phyloP scores from a whole-genome alignment of 768 basidiomycete species.

The Dendrothele bispora region DNA sequence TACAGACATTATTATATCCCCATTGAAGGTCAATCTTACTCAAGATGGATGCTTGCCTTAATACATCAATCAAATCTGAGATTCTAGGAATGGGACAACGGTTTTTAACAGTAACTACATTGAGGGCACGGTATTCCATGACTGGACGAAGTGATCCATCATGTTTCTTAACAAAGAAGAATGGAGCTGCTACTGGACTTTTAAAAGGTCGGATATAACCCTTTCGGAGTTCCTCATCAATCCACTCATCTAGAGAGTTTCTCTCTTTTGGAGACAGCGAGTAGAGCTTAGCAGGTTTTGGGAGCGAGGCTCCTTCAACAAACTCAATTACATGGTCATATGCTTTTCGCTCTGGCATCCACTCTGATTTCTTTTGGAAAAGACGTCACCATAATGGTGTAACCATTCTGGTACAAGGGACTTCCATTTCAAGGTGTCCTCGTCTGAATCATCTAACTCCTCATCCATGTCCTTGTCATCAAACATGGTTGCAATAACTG shows the following conservation, averaged over 20 bases:
- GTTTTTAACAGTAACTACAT: no score
- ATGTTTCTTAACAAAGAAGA: no score
- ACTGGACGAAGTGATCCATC: no score
- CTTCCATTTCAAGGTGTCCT: slow-evolving; percentile 6
- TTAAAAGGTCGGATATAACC: slow-evolving; percentile 26
- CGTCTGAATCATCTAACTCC: not conserved
- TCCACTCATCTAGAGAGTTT: slow-evolving; percentile 5
- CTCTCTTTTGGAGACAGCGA: slow-evolving; percentile 26
- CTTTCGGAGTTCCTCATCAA: not conserved
- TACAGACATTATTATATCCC: no score
- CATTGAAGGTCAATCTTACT: no score
- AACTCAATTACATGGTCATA: slow-evolving; percentile 32
- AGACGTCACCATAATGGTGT: slow-evolving; percentile 21
- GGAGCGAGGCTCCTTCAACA: slow-evolving; percentile 21
- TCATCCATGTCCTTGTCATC: slow-evolving; percentile 5
- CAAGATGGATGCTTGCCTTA: no score
- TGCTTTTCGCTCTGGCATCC: slow-evolving; percentile 21
- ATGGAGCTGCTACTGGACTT: no score
- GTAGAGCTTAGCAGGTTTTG: slow-evolving; percentile 26
- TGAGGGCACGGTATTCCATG: no score
- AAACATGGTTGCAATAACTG: not conserved
- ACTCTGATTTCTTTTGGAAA: slow-evolving; percentile 22
- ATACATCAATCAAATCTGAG: no score
- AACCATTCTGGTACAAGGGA: slow-evolving; percentile 18
- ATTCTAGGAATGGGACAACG: no score